Conservation (phyloP, 164 flowering plant genomes). For the Annona cherimola region DNA sequence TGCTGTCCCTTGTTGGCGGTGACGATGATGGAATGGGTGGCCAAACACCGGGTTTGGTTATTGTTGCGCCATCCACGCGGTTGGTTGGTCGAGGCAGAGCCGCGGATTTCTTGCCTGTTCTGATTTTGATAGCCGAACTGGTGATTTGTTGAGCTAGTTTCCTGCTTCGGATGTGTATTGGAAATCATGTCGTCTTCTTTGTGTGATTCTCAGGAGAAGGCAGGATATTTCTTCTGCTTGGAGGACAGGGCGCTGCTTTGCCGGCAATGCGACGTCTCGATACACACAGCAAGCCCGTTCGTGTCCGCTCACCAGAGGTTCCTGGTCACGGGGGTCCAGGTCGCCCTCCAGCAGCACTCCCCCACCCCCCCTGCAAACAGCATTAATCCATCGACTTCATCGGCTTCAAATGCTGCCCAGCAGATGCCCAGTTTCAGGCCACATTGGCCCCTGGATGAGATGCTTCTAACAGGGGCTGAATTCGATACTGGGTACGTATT, state of each 20-base stretch:
- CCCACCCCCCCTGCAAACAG: not conserved
- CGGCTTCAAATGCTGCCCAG: not conserved
- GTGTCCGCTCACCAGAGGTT: slow-evolving; percentile 31
- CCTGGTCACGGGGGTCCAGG: slow-evolving; percentile 27
- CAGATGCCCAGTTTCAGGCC: slow-evolving; percentile 2
- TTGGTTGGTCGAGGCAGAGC: no score
- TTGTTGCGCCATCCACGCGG: no score
- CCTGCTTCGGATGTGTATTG: no score
- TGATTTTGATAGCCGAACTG: no score
- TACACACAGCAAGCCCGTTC: slow-evolving; percentile 20
- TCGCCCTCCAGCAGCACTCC: slow-evolving; percentile 19
- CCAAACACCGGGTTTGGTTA: no score
- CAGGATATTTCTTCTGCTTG: slow-evolving; percentile 32
- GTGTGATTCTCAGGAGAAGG: slow-evolving; percentile 19
- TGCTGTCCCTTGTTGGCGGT: no score
- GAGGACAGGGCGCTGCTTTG: slow-evolving; percentile 35
- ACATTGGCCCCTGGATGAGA: slow-evolving; percentile 15
- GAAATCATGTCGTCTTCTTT: no score
- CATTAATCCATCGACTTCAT: not conserved
- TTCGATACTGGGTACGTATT: slow-evolving; percentile 2
- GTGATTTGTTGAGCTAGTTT: no score
- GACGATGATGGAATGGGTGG: no score
- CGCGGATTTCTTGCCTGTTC: no score
- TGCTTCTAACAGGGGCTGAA: not conserved
- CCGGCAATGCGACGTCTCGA: slow-evolving; percentile 27